A percentile compares a stretch with the other conserved stretches of the same genome.
phyloP scores from a whole-genome alignment of 2,329 filamentous ascomycete genomes.

The Scopulariopsis brevicaulis region DNA sequence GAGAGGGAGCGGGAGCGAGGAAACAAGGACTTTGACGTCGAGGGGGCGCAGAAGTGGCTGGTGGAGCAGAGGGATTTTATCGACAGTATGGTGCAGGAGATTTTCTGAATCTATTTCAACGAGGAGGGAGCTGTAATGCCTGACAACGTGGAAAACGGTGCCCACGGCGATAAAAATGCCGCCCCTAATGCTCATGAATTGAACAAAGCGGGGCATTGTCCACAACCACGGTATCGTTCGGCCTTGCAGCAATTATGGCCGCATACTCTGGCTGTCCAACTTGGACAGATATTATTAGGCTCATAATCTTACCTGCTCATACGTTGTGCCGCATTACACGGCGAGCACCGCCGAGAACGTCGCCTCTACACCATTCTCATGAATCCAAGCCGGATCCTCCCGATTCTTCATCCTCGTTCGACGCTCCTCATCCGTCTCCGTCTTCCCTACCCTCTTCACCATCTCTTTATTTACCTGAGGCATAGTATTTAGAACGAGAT shows the following conservation, averaged over 20 bases:
- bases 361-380: conserved; percentile 31
- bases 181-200: background rate
- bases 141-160: background rate
- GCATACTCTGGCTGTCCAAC: background rate
- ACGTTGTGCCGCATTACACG: background rate
- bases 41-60: conserved; percentile 9
- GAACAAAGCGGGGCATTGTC: background rate
- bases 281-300: background rate
- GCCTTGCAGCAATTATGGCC: background rate
- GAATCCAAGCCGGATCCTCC: conserved; percentile 28
- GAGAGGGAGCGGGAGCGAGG: conserved; percentile 6
- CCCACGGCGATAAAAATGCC: background rate
- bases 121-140: background rate
- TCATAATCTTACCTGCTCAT: background rate
- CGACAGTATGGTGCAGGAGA: conserved; percentile 10
- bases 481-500: conserved; percentile 21
- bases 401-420: conserved; percentile 20
- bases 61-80: conserved; percentile 14
- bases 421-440: conserved; percentile 24
- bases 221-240: background rate
- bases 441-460: conserved; percentile 10
- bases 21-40: conserved; percentile 9
- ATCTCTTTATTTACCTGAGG: conserved; percentile 17
- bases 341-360: conserved; percentile 15
- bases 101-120: background rate